Evolutionary conservation across 257 asterid species (phyloP).

Genomic region (Solanum dulcamara): DNA sequence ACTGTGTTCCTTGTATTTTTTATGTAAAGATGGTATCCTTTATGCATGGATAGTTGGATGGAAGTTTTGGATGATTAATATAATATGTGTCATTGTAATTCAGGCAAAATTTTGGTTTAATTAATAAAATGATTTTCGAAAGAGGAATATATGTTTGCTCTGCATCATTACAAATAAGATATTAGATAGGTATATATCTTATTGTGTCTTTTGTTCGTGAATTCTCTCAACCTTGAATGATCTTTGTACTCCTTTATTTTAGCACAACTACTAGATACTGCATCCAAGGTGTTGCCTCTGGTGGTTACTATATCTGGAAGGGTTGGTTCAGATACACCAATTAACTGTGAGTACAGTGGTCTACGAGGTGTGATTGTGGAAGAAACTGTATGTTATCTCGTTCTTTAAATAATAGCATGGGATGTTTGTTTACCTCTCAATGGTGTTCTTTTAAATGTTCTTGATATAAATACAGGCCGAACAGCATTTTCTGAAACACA

Average conservation of each 20-base stretch:
- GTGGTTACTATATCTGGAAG: slow-evolving; percentile 89
- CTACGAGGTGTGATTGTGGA: slow-evolving; percentile 93
- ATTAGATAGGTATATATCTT: neutral
- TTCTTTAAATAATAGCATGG: neutral
- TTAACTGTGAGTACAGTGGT: slow-evolving; percentile 85
- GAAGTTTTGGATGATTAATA: neutral
- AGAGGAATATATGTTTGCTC: neutral
- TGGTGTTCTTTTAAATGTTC: neutral
- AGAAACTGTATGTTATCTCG: slow-evolving; percentile 61
- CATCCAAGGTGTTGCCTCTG: slow-evolving; percentile 74
- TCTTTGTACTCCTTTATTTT: slow-evolving; percentile 5
- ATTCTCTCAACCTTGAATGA: neutral
- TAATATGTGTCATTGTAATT: neutral
- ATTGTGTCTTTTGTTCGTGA: no score
- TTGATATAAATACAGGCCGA: slow-evolving; percentile 60
- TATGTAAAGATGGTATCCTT: neutral
- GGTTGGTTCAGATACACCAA: slow-evolving; percentile 89
- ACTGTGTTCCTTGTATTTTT: neutral
- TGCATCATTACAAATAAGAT: neutral
- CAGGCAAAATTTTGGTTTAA: neutral
- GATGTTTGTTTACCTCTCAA: neutral
- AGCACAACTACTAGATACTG: slow-evolving; percentile 83
- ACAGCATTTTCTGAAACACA: slow-evolving; percentile 93
- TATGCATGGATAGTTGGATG: neutral
- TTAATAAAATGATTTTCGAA: neutral